These are phyloP conservation scores for Monosporozyma servazzii DNA, from an alignment of 805 yeast genomes.

Conservation along the genomic window DNA sequence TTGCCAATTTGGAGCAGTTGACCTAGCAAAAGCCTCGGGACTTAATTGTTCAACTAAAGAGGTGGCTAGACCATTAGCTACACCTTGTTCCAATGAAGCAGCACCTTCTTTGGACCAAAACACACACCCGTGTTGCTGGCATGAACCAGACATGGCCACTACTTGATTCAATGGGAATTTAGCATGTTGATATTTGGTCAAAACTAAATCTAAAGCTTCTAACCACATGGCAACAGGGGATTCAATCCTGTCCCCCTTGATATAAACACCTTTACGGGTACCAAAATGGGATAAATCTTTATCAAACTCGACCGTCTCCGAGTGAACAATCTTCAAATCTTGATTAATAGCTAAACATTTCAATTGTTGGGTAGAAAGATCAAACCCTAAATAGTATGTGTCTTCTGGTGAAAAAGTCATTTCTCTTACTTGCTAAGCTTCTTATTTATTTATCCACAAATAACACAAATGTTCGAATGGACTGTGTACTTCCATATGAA, in stretches of 20 bases:
- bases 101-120: conserved; percentile 55
- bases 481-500: not conserved
- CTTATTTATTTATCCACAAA: not conserved
- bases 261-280: conserved; percentile 65
- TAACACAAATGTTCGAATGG: not conserved
- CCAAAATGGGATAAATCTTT: conserved; percentile 49
- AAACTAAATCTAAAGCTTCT: conserved; percentile 64
- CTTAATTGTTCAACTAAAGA: conserved; percentile 40
- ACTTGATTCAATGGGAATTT: conserved; percentile 52
- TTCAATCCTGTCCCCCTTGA: conserved; percentile 46
- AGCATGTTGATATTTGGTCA: conserved; percentile 41
- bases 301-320: conserved; percentile 68
- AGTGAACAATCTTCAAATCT: conserved; percentile 41
- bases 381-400: conserved; percentile 55
- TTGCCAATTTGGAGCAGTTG: conserved; percentile 86
- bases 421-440: not conserved
- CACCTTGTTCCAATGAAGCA: conserved; percentile 26
- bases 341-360: conserved; percentile 61
- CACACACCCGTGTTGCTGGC: conserved; percentile 90
- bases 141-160: conserved; percentile 68
- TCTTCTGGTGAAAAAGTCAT: conserved; percentile 1
- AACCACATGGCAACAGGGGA: conserved; percentile 90
- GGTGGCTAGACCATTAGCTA: conserved; percentile 26
- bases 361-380: conserved; percentile 82
- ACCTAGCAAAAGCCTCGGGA: conserved; percentile 48